Base-by-base conservation (phyloP, 768 basidiomycete genomes). In the Auricularia auricula-judae region DNA sequence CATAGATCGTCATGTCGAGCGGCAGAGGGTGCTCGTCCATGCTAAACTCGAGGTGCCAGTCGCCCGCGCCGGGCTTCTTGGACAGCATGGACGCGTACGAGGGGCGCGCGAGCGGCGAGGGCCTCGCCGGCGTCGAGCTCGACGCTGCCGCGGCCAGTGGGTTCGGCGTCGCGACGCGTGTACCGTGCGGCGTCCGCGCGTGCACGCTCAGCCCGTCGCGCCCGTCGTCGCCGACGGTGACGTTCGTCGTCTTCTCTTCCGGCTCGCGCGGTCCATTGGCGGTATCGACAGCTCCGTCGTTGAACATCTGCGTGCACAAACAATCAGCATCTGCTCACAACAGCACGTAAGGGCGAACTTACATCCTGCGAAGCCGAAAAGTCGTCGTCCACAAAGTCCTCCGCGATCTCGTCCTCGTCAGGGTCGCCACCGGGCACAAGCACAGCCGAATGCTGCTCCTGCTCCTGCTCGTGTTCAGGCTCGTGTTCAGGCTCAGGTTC, bases 11-110 rank as follows among this genome's bases (percentile, higher is more conserved):
- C 64, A 95, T 80, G 72, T 95, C 91, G 65, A 96, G 63, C 95
- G 79, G 73, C 95, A 0, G 90, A 88, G 18, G 98, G 58, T 91
- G 87, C 66, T 93, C 94, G 71, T 92, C 92, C 85, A 98, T 89
- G 8, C 84, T 89, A 75, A 99, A 98, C 74, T 97, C 89, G 62
- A 98, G 84, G 73, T 99, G 95, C 93, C 93, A 99, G 71, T 98
- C 96, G 16, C 84, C 85, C 4, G 56, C 16, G 29, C 34, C 14
- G 3, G 96, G 94, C 71, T 93, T 93, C 0, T 93, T 79, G 76
- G 93, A 97, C 65, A 98, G 81, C 12, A 95, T 95, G 3, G 93
- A 88, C 36, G 97, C 97, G 73, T 99, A 99, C 1, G 97, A 98
- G 0, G 71, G 63, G 21, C 67, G 67, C 10, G 69, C 56, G 1